phyloP scores from a whole-genome alignment of 1,284 basidiomycete species.

The Mycosarcoma maydis region DNA sequence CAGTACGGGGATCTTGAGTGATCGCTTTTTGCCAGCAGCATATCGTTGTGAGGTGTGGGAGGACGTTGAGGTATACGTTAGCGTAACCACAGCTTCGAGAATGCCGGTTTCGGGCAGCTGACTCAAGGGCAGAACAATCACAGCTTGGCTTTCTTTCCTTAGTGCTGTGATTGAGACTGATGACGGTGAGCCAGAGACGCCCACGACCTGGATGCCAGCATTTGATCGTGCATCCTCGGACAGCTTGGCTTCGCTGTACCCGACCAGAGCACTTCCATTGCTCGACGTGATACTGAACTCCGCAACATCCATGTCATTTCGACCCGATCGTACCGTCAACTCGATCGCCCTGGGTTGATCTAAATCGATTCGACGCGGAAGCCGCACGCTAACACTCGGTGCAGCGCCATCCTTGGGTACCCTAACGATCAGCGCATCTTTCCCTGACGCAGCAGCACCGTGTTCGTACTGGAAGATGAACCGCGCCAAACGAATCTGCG shows the following conservation, averaged over 20 bases:
- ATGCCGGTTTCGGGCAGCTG: slow-evolving; percentile 23
- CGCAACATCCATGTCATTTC: slow-evolving; percentile 38
- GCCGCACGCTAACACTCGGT: slow-evolving; percentile 18
- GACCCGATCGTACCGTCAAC: slow-evolving; percentile 44
- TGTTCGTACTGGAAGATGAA: slow-evolving; percentile 58
- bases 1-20: slow-evolving; percentile 12
- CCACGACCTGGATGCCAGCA: neutral
- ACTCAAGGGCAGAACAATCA: slow-evolving; percentile 34
- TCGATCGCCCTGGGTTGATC: slow-evolving; percentile 45
- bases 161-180: slow-evolving; percentile 10
- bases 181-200: neutral
- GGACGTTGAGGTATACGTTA: slow-evolving; percentile 31
- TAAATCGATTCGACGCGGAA: slow-evolving; percentile 49
- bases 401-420: slow-evolving; percentile 57
- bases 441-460: slow-evolving; percentile 4
- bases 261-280: slow-evolving; percentile 12
- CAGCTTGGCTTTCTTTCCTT: neutral
- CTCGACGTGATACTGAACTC: slow-evolving; percentile 29
- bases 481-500: slow-evolving; percentile 53
- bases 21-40: slow-evolving; percentile 17
- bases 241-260: neutral
- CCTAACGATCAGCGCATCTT: slow-evolving; percentile 28
- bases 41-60: slow-evolving; percentile 1
- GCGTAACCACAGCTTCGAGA: slow-evolving; percentile 17
- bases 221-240: neutral